Conservation (phyloP, 169 alveolate genomes). For the Amoebophrya sp. region DNA sequence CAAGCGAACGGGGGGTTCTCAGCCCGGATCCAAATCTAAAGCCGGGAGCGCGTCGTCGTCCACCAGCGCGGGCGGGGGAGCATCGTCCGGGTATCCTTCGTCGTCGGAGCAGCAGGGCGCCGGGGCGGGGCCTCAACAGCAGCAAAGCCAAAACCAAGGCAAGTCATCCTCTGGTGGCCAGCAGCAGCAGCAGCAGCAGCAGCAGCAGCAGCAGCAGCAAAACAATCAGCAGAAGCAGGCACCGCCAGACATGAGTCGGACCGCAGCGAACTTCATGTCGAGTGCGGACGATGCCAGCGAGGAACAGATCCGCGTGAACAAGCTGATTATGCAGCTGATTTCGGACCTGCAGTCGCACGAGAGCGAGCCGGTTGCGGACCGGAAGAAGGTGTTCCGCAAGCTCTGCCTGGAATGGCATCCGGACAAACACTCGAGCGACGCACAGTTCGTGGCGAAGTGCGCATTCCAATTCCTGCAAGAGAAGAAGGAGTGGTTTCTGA, state of each 20-base stretch:
- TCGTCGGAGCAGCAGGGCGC: too few species aligned
- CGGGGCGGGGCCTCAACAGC: too few species aligned
- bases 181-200: neutral
- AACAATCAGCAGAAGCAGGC: neutral
- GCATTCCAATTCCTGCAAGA: neutral
- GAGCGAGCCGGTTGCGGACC: neutral
- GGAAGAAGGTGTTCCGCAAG: neutral
- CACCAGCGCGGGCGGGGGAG: neutral
- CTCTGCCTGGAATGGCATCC: neutral
- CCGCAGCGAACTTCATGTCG: neutral
- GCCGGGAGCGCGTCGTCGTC: neutral
- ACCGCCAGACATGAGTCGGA: neutral
- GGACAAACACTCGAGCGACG: neutral
- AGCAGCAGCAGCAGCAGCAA: neutral
- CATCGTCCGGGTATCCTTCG: too few species aligned
- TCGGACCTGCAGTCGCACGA: neutral
- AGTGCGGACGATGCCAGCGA: neutral
- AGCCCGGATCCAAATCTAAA: too few species aligned
- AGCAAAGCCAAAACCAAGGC: too few species aligned
- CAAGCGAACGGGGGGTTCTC: neutral
- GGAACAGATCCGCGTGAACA: neutral
- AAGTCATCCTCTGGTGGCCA: too few species aligned
- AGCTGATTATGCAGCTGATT: neutral
- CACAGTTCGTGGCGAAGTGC: neutral
- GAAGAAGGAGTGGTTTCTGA: neutral